Evolutionary conservation across 2,329 filamentous ascomycete species (phyloP), one percentile per base, ranked within the genome.

Genomic region (Chrysosporium queenslandicum): DNA sequence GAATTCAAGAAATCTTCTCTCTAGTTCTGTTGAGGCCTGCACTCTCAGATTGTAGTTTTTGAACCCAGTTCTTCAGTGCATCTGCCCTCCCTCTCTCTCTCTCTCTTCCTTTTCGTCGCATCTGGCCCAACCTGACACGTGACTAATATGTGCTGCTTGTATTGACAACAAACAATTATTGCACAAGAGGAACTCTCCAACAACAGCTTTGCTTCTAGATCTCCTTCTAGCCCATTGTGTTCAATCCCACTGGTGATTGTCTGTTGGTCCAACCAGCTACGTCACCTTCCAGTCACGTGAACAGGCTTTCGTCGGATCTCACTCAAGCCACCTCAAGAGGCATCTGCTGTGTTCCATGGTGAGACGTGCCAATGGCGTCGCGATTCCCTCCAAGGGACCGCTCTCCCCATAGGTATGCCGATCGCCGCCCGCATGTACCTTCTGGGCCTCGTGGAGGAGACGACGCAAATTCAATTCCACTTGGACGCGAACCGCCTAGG

Each of bases 401-500:
- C 59, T 87, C 83, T 23, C 82, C 83, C 46, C 80, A 81, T 59
- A 78, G 82, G 55, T 87, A 87, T 61, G 75, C 76, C 58, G 86
- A 90, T 64, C 54, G 50, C 23, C 83, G 47, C 82, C 82, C n/a
- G n/a, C 43, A 79, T 61, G 74, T 75, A 52, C 74, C 77, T 30
- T 68, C 70, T 48, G 68, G 67, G 49, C 72, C 68, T 56, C 67
- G 71, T 50, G 68, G 67, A 25, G 71, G 74, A n/a, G 86, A 86
- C 55, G 78, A 77, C 58, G 68, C 77, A 1, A 78, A 76, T 59
- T 75, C 82, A 58, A 81, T 60, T 64, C 76, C 59, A 58, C 77
- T 64, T 66, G 74, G 77, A 11, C 77, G 84, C 58, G 87, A 94
- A 57, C 83, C 86, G 1, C 89, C 89, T 2, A 79, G 88, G 52